These are phyloP conservation scores for Durusdinium trenchii DNA, from an alignment of 73 alveolate species.

Conservation along the genomic window DNA sequence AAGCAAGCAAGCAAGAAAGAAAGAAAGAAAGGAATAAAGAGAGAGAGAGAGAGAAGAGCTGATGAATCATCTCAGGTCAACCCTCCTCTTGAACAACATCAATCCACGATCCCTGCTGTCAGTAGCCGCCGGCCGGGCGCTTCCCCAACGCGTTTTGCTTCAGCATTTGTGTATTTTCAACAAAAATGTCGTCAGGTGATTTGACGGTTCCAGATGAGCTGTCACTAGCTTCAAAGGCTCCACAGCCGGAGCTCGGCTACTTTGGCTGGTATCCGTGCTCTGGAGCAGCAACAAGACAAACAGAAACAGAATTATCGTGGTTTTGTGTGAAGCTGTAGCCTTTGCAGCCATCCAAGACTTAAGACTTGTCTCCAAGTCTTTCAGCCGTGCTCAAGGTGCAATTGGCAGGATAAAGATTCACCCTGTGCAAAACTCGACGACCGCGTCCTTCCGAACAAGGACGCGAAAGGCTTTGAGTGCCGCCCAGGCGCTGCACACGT, in stretches of 20 bases:
- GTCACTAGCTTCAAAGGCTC: slow-evolving; percentile 72
- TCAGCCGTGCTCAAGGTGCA: slow-evolving; percentile 32
- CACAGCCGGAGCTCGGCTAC: slow-evolving; percentile 90
- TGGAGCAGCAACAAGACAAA: not conserved
- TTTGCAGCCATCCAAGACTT: not conserved
- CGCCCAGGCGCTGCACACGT: slow-evolving; percentile 94
- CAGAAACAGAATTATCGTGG: not conserved
- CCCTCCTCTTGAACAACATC: slow-evolving; percentile 81
- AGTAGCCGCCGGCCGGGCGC: slow-evolving; percentile 66
- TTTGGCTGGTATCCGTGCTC: slow-evolving; percentile 89
- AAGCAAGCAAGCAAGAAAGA: not conserved
- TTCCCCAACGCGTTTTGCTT: not conserved
- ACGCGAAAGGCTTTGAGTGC: slow-evolving; percentile 69
- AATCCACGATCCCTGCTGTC: slow-evolving; percentile 86
- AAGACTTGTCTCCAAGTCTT: not conserved
- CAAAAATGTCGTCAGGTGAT: slow-evolving; percentile 23
- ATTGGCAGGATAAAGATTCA: slow-evolving; percentile 68
- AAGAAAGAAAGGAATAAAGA: not conserved
- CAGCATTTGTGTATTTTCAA: not conserved
- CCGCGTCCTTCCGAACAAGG: slow-evolving; percentile 56
- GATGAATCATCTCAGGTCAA: not conserved
- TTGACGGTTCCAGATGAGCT: slow-evolving; percentile 75
- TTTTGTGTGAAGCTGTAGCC: not conserved
- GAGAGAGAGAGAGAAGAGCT: not conserved
- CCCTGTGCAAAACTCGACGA: slow-evolving; percentile 82